Evolutionary conservation across 768 basidiomycete species (phyloP).

Genomic region (Tulasnella sp.): DNA sequence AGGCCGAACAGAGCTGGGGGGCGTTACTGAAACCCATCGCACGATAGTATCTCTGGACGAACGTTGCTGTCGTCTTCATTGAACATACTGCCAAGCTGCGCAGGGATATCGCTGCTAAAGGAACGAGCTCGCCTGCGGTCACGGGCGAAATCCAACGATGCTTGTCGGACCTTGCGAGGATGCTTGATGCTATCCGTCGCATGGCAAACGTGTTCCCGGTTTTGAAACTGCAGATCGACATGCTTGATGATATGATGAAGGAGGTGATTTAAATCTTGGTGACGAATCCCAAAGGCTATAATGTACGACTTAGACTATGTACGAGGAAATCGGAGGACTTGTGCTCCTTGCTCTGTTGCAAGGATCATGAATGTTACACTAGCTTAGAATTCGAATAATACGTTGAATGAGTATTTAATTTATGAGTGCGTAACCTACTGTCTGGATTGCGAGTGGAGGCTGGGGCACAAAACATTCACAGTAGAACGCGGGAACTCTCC

Average conservation of each 20-base stretch:
- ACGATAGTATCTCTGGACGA: conserved; percentile 31
- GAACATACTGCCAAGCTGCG: conserved; percentile 14
- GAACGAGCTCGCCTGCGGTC: background rate
- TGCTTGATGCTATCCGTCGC: conserved; percentile 3
- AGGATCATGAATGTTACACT: background rate
- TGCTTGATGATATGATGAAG: conserved; percentile 23
- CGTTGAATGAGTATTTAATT: background rate
- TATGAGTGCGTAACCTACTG: background rate
- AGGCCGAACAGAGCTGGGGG: too few species aligned
- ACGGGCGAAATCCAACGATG: conserved; percentile 5
- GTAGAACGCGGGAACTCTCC: background rate
- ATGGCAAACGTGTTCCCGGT: conserved; percentile 23
- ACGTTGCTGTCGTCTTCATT: conserved; percentile 22
- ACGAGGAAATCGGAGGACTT: background rate
- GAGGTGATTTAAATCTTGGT: background rate
- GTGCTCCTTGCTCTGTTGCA: background rate
- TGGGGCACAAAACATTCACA: background rate
- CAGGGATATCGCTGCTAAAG: background rate
- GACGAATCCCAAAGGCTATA: background rate
- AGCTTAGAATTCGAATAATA: background rate
- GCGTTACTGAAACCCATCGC: background rate
- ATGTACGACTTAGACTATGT: background rate
- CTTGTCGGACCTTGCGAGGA: conserved; percentile 9
- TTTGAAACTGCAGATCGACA: background rate
- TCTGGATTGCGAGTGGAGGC: background rate